Conservation (phyloP, 192 early-diverging fungal species). For the Coemansia erecta region DNA sequence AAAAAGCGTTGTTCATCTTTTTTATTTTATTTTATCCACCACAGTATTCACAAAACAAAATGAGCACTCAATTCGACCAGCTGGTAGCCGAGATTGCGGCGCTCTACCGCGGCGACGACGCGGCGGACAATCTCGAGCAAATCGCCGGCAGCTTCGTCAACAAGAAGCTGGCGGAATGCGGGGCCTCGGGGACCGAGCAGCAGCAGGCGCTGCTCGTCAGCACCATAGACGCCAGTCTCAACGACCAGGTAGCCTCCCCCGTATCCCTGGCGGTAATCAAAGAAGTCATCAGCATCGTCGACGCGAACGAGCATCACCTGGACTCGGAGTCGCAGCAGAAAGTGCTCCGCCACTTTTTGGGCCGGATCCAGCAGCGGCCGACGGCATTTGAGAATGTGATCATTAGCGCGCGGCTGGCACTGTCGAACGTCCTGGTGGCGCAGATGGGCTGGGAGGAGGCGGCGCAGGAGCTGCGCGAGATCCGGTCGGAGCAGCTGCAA, state of each 20-base stretch:
- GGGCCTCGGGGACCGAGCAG: neutral
- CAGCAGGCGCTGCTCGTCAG: conserved; percentile 15
- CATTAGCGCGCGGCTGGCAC: conserved; percentile 62
- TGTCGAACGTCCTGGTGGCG: conserved; percentile 70
- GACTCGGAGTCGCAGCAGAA: conserved; percentile 47
- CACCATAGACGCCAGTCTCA: conserved; percentile 59
- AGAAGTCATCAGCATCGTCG: conserved; percentile 67
- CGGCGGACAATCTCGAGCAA: conserved; percentile 1
- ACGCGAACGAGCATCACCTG: conserved; percentile 46
- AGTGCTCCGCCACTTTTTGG: conserved; percentile 66
- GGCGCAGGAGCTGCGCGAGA: conserved; percentile 80
- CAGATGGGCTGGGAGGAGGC: conserved; percentile 84
- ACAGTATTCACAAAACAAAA: neutral
- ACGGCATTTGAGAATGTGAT: conserved; percentile 75
- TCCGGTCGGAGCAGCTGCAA: conserved; percentile 89
- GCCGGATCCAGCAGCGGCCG: conserved; percentile 68
- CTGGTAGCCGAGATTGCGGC: conserved; percentile 22
- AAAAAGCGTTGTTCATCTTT: too few species aligned
- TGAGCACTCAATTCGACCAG: conserved; percentile 14
- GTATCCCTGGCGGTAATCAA: conserved; percentile 69
- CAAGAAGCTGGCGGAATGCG: conserved; percentile 8
- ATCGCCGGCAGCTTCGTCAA: conserved; percentile 5
- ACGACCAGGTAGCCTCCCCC: conserved; percentile 71
- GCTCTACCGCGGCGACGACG: conserved; percentile 21
- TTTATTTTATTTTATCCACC: neutral